Conservation (phyloP, 2,329 filamentous ascomycete species). For the Claviceps sp. region DNA sequence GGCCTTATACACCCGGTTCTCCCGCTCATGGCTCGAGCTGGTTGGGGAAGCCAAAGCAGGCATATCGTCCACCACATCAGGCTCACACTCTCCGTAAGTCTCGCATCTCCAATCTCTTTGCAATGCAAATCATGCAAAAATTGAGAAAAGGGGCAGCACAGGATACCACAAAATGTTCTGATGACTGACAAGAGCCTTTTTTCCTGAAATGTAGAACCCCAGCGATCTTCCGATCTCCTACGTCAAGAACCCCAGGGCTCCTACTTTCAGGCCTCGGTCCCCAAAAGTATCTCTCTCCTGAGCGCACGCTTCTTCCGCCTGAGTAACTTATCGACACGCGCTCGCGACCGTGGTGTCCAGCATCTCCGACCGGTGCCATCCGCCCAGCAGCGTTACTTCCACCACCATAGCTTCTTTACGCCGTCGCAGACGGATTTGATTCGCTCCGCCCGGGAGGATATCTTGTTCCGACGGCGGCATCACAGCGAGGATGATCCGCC, state of each 20-base stretch:
- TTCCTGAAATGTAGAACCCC: not conserved
- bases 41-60: constrained; percentile 1
- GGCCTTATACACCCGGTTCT: constrained; percentile 16
- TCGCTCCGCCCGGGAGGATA: constrained; percentile 17
- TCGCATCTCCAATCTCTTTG: not conserved
- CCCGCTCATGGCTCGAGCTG: constrained; percentile 6
- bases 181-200: not conserved
- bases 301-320: constrained; percentile 10
- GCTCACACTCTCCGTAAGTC: constrained; percentile 4
- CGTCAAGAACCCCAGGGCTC: constrained; percentile 2
- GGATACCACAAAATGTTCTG: not conserved
- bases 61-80: not conserved
- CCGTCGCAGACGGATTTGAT: constrained; percentile 19
- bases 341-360: constrained; percentile 1
- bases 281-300: constrained; percentile 7
- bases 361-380: not conserved
- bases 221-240: constrained; percentile 4
- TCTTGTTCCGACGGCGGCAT: constrained; percentile 15
- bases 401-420: constrained; percentile 14
- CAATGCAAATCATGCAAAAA: not conserved
- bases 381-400: constrained; percentile 2
- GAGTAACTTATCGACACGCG: constrained; percentile 14
- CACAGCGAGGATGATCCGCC: constrained; percentile 16
- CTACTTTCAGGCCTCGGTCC: constrained; percentile 6
- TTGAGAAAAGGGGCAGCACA: not conserved